Base-by-base conservation (phyloP, 305 asterid species). In the Ilex paraguariensis region DNA sequence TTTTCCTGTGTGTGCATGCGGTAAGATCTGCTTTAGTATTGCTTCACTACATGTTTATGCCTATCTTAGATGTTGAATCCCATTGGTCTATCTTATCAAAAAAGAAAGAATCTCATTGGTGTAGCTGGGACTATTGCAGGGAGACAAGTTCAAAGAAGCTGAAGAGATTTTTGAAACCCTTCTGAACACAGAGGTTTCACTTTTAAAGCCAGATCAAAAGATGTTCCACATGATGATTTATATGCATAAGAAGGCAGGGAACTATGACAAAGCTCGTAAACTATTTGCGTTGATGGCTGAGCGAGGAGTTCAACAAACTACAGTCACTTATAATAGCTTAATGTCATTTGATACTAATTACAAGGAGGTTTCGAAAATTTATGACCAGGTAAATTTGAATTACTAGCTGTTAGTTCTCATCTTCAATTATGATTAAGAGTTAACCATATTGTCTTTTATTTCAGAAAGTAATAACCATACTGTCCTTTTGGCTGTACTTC, bases 221-320 rank as follows among this genome's bases (percentile, higher is more conserved):
- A 87, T 93, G 98, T 93, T 86, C 79, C 97, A 93, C 87, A 90
- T 93, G 94, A 85, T 93, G 94, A 90, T 93, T 66, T 93, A 87
- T 68, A 93, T 90, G 98, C 72, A 86, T 76, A 90, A 86, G 80
- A 93, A 93, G 72, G 83, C 90, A 1, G 84, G 87, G 59, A 71
- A 69, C 57, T 84, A 82, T 67, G 91, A 81, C 28, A 90, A 86
- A 79, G 95, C 98, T 69, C 97, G 97, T 70, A 75, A 82, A 65
- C 72, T 87, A 48, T 84, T 93, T 70, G 65, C 87, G 10, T 49
- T 77, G 81, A 93, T 93, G 98, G 54, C 81, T 45, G 90, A 80
- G 75, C 81, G 80, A 66, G 92, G 90, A 63, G 66, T 87, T 64
- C 84, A 66, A 55, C 86, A 74, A 63, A 85, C 80, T 54, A 84